Base-by-base conservation (phyloP, 2,329 filamentous ascomycete species). In the Aplosporella prunicola region DNA sequence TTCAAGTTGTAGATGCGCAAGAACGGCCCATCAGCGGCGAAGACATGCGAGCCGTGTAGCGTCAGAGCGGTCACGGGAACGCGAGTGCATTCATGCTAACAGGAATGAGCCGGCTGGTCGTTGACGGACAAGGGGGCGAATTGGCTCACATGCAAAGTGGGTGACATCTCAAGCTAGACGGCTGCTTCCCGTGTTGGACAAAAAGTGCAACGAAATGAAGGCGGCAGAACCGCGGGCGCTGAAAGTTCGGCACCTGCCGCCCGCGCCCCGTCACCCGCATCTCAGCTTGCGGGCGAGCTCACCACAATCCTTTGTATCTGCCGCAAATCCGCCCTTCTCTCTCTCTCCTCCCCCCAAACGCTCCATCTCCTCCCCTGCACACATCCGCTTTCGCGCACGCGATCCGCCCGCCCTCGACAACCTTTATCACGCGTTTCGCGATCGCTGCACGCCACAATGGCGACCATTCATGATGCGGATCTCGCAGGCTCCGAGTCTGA, bases 401-500 rank as follows among this genome's bases (percentile, higher is more conserved):
- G 18, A n/a, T 17, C 18, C 10, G 13, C 20, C 5, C 26, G 4
- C 15, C 8, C 24, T 16, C 33, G 15, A 9, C 15, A 13, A 17
- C 11, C 5, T 20, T 20, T 14, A 11, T 18, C 13, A 13, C 24
- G n/a, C n/a, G n/a, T n/a, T n/a, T n/a, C 34, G 26, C 34, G 7
- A 23, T 26, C 14, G 26, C n/a, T n/a, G n/a, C 13, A 9, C 27
- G 5, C 18, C 25, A 24, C 16, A 24, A 39, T 39, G 37, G 35
- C 35, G 22, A 28, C 30, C 25, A 33, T 17, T 20, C 37, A 26
- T 16, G 37, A 39, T 25, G 31, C 31, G 23, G 37, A 39, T 31
- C 37, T 39, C 15, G 37, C 37, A 5, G 67, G 64, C 22, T 71
- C 69, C 37, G 71, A 73, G 32, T 81, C 84, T 39, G 80, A 82